Percentiles rank a stretch among this genome's conserved stretches.
Conservation (phyloP, 352 stramenopile genomes). For the Globisporangium recalcitrans region DNA sequence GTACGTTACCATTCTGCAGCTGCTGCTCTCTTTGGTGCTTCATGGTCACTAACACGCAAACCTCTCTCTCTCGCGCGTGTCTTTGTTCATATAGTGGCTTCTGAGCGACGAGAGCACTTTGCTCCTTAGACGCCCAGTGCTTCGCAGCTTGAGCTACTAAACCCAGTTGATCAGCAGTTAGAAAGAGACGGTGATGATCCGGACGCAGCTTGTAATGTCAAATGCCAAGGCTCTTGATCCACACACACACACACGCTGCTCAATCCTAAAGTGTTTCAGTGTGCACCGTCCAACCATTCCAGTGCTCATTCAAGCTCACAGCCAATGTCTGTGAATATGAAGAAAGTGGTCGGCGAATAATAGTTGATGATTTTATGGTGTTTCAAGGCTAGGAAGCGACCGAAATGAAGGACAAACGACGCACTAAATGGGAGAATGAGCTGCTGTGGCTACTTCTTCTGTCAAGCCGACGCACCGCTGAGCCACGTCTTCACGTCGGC, state of each 20-base stretch:
- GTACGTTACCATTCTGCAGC: constrained; percentile 32
- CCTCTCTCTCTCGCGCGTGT: not conserved
- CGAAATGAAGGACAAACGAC: not conserved
- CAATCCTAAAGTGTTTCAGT: not conserved
- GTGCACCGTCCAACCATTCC: too few relatives aligned
- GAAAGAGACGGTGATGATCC: not conserved
- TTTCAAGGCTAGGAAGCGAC: not conserved
- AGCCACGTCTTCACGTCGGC: constrained; percentile 70
- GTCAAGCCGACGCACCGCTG: constrained; percentile 18
- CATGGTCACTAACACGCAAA: constrained; percentile 5
- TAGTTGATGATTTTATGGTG: not conserved
- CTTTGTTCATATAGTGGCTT: constrained; percentile 19
- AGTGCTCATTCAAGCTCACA: too few relatives aligned
- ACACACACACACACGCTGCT: not conserved
- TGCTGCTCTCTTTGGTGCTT: not conserved
- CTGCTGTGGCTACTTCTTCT: not conserved
- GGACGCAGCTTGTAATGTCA: constrained; percentile 2
- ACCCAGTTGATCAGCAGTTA: not conserved
- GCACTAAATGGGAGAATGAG: not conserved
- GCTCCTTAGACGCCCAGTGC: not conserved
- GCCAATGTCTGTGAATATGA: too few relatives aligned
- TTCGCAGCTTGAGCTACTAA: not conserved
- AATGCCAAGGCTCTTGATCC: constrained; percentile 3
- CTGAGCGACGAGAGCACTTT: constrained; percentile 12
- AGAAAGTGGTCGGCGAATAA: not conserved